Percentiles rank a stretch among this genome's conserved stretches.
These are phyloP conservation scores for Samsoniella hepiali DNA, from an alignment of 2,329 filamentous ascomycete genomes.

Conservation along the genomic window DNA sequence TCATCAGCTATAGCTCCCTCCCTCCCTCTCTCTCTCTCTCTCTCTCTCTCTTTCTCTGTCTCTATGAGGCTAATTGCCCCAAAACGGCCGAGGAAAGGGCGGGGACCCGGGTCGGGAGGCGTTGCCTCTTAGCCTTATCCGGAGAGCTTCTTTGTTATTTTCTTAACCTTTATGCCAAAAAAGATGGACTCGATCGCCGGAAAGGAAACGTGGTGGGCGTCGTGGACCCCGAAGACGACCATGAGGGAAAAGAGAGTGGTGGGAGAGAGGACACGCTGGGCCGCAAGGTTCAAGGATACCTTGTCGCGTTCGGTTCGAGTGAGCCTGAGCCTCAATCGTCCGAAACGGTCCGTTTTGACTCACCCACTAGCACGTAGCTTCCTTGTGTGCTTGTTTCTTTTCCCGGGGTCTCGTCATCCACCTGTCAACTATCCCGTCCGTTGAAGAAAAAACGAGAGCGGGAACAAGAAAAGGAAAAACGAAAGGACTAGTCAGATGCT, in stretches of 20 bases:
- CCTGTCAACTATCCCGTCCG: background rate
- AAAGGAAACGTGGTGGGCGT: background rate
- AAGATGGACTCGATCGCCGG: no score
- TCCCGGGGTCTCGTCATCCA: background rate
- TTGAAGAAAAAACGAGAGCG: slow-evolving; percentile 5
- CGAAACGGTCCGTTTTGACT: slow-evolving; percentile 15
- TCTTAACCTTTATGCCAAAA: background rate
- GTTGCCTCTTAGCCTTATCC: slow-evolving; percentile 5
- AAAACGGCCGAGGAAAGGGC: no score
- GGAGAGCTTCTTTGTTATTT: slow-evolving; percentile 1
- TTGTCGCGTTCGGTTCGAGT: background rate
- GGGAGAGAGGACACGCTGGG: background rate
- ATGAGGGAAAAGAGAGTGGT: background rate
- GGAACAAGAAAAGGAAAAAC: background rate
- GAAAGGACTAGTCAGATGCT: background rate
- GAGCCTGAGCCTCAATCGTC: slow-evolving; percentile 11
- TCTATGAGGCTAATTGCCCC: no score
- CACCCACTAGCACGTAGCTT: slow-evolving; percentile 2
- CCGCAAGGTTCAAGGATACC: background rate
- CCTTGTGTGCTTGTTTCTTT: background rate
- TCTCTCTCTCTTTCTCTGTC: no score
- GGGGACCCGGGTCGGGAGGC: slow-evolving; percentile 1
- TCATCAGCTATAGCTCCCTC: no score
- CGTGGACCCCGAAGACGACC: background rate
- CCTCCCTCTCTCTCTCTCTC: no score